Conservation (phyloP, 257 asterid genomes). For the Plantago elongata region DNA sequence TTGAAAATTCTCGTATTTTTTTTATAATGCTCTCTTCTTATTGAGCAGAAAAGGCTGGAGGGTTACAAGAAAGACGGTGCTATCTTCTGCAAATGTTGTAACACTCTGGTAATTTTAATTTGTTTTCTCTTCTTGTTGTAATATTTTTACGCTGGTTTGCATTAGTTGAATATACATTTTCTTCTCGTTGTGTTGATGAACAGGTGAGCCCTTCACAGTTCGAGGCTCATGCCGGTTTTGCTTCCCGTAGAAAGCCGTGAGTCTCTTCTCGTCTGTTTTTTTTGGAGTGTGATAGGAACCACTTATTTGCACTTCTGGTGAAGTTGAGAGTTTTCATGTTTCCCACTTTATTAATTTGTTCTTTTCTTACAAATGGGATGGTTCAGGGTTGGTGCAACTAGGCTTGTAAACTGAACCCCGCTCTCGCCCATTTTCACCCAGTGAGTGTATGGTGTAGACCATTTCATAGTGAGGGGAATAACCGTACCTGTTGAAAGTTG, state of each 20-base stretch:
- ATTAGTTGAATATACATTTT: background rate
- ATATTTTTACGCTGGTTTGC: background rate
- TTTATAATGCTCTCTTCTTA: conserved; percentile 14
- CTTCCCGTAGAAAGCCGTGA: conserved; percentile 93
- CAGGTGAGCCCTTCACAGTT: conserved; percentile 93
- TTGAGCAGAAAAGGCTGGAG: conserved; percentile 48
- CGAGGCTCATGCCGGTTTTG: conserved; percentile 93
- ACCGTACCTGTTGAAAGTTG: no score
- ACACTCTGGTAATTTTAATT: conserved; percentile 46
- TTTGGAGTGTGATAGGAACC: conserved; percentile 5
- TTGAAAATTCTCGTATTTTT: conserved; percentile 12
- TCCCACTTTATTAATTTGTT: background rate
- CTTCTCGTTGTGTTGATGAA: conserved; percentile 24
- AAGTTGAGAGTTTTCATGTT: background rate
- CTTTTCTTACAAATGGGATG: no score
- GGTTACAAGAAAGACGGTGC: conserved; percentile 68
- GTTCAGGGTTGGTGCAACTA: no score
- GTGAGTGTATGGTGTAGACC: no score
- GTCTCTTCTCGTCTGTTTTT: conserved; percentile 26
- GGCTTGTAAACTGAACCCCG: no score
- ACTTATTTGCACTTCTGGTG: background rate
- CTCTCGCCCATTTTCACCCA: no score
- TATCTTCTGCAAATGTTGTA: conserved; percentile 64
- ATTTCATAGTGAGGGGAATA: no score
- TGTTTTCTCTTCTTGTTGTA: background rate